Evolutionary conservation across 2,329 filamentous ascomycete genomes (phyloP).

Genomic region (Talaromyces marneffei): DNA sequence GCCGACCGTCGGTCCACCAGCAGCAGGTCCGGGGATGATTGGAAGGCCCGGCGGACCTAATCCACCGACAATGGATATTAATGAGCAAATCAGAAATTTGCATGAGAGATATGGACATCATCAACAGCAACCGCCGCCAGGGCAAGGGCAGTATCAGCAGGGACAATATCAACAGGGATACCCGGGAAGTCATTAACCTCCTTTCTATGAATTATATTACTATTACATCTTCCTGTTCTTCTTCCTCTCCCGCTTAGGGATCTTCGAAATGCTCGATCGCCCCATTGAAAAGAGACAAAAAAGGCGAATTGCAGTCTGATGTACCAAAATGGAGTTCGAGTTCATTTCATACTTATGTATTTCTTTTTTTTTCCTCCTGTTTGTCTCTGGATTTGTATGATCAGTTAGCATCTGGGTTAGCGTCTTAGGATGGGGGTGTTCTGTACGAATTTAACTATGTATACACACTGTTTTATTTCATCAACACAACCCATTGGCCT

Average conservation of each 20-base stretch:
- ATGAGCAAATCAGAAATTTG: constrained; percentile 73
- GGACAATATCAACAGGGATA: constrained; percentile 6
- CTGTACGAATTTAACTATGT: not conserved
- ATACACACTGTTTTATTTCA: not conserved
- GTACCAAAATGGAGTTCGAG: not conserved
- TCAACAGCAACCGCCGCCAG: not conserved
- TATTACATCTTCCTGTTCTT: not conserved
- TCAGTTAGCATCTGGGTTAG: not conserved
- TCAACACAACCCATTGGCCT: not conserved
- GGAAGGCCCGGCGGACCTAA: constrained; percentile 23
- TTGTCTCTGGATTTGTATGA: not conserved
- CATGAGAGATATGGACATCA: constrained; percentile 49
- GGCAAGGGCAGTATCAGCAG: constrained; percentile 22
- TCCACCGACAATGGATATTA: constrained; percentile 59
- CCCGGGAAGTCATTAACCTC: constrained; percentile 1
- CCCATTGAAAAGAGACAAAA: not conserved
- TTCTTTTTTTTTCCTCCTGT: not conserved
- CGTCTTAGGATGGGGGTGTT: not conserved
- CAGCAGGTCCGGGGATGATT: not conserved
- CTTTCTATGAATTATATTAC: not conserved
- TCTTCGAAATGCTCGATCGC: not conserved
- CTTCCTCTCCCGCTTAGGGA: not conserved
- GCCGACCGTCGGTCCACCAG: constrained; percentile 25
- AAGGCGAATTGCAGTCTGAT: not conserved
- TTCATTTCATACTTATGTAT: not conserved